A percentile compares a stretch with the other conserved stretches of the same genome.
These are phyloP conservation scores for Dendrostoma leiphaemia DNA, from an alignment of 2,329 filamentous ascomycete genomes.

Conservation along the genomic window DNA sequence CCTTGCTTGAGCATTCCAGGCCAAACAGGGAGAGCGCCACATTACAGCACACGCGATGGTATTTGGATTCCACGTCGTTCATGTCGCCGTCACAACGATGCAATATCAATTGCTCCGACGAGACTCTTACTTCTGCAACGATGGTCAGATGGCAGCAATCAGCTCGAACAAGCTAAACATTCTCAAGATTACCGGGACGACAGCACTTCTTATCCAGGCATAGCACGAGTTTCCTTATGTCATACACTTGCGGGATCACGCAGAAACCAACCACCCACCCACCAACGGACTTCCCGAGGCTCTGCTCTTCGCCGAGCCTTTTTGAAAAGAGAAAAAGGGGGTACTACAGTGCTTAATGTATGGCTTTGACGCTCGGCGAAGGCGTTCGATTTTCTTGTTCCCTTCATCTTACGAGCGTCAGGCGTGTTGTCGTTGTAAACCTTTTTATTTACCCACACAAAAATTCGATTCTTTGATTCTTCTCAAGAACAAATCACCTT, in stretches of 20 bases:
- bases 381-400: not conserved
- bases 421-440: constrained; percentile 1
- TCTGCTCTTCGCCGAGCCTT: too few species aligned
- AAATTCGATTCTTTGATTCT: not conserved
- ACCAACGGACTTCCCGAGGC: too few species aligned
- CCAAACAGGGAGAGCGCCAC: not conserved
- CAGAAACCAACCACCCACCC: too few species aligned
- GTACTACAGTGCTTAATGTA: constrained; percentile 5
- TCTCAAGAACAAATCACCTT: too few species aligned
- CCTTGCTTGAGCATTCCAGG: constrained; percentile 2
- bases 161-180: too few species aligned
- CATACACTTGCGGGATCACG: too few species aligned
- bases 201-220: not conserved
- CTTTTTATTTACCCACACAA: not conserved
- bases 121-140: not conserved
- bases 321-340: constrained; percentile 10
- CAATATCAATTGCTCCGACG: too few species aligned
- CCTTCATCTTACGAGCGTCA: constrained; percentile 5
- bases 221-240: constrained; percentile 14
- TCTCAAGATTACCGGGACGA: not conserved
- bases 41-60: not conserved
- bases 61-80: not conserved
- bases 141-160: not conserved
- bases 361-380: not conserved
- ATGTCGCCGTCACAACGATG: too few species aligned